Base-by-base conservation (phyloP, 371 early-diverging fungal species). In the Mucor saturninus region DNA sequence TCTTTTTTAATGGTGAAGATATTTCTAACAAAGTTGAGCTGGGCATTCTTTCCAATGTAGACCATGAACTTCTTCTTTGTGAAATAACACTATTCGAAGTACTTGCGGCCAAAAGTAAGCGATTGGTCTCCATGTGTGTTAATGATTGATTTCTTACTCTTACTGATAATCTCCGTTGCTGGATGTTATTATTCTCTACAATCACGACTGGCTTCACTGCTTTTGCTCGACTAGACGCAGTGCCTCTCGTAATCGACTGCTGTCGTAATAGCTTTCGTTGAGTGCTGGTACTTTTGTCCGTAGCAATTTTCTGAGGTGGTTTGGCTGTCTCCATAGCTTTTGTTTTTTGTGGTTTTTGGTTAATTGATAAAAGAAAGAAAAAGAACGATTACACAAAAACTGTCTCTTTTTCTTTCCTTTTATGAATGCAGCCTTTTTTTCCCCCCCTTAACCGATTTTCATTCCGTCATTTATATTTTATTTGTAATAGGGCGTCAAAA, bases 171-270 rank as follows among this genome's bases (percentile, higher is more conserved):
- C 30, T 53, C 45, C 49, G 45, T 54, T 54, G 38, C 2, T 7
- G 14, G 3, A 50, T 15, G 21, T 50, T 50, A 10, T 30, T 50
- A 30, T 53, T 35, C 35, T 35, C 35, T 35, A 35, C 35, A 37
- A 13, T 35, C 35, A 35, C 37, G 14, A 37, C 15, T 52, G 13
- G 52, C 32, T 42, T 32, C n/a, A 63, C 64, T 14, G 49, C 42
- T 40, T 69, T 69, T 3, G 70, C 70, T 13, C 54, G 15, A 46
- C 70, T 69, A 3, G 70, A 69, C 7, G 70, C 70, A 29, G 70
- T 69, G 21, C 59, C 62, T 55, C 70, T 48, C 14, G 59, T 57
- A 21, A 69, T 56, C 29, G 64, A 64, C 11, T 68, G 50, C 4
- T 63, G 48, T 14, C 51, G 35, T 28, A 30, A 30, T 4, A 30